Evolutionary conservation across 495 filamentous ascomycete genomes (phyloP).

Genomic region (Penicillium maclennaniae): DNA sequence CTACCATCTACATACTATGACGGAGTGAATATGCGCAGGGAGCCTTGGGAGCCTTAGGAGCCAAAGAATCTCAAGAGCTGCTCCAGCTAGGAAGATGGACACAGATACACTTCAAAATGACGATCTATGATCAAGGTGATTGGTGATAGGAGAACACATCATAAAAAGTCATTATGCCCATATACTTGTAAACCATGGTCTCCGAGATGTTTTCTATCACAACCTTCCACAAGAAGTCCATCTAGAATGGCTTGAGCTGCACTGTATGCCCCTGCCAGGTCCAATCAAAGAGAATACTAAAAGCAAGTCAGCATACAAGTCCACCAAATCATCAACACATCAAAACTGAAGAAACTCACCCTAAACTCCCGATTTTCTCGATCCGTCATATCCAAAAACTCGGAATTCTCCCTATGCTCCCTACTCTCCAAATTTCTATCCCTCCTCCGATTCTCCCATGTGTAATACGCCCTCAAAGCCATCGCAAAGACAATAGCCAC

Average conservation of each 20-base stretch:
- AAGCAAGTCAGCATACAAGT: constrained; percentile 1
- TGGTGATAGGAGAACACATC: too few species aligned
- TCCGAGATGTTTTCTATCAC: too few species aligned
- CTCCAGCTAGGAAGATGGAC: too few species aligned
- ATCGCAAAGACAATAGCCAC: constrained; percentile 35
- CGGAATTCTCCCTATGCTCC: constrained; percentile 21
- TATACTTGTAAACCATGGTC: too few species aligned
- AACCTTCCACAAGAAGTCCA: too few species aligned
- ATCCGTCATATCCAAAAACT: constrained; percentile 39
- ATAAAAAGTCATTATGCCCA: too few species aligned
- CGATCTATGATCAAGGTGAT: too few species aligned
- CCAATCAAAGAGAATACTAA: constrained; percentile 14
- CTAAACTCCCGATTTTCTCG: constrained; percentile 33
- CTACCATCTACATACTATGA: neutral
- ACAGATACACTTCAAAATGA: too few species aligned
- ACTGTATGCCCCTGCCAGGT: neutral
- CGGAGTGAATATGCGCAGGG: too few species aligned
- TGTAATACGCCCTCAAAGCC: constrained; percentile 40
- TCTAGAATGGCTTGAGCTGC: neutral
- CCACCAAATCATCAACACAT: constrained; percentile 23
- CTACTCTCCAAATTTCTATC: constrained; percentile 17
- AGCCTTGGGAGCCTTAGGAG: too few species aligned
- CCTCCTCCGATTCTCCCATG: constrained; percentile 43
- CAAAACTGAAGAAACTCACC: constrained; percentile 9
- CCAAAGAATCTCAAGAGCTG: too few species aligned